phyloP scores from a whole-genome alignment of 1,284 basidiomycete species.

The Cerioporus squamosus region DNA sequence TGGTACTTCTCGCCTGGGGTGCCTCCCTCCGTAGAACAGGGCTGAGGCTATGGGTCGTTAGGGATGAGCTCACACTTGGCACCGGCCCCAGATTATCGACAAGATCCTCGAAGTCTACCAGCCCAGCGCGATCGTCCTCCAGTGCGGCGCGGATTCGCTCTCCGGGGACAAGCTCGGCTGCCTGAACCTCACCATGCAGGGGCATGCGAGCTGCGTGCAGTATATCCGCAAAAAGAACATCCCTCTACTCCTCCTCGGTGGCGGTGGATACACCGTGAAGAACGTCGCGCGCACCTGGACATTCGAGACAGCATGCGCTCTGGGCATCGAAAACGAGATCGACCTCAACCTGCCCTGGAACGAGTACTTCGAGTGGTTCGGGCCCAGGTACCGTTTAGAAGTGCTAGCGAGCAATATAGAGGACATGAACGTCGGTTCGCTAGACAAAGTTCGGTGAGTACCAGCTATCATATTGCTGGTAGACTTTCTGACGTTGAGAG shows the following conservation, averaged over 20 bases:
- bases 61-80: conserved; percentile 17
- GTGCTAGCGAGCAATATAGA: conserved; percentile 95
- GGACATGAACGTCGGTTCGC: conserved; percentile 84
- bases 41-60: conserved; percentile 10
- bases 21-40: conserved; percentile 3
- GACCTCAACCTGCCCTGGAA: conserved; percentile 91
- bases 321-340: conserved; percentile 82
- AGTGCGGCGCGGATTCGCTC: conserved; percentile 96
- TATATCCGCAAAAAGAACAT: conserved; percentile 87
- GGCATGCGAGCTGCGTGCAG: conserved; percentile 91
- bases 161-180: conserved; percentile 96
- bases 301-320: conserved; percentile 94
- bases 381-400: conserved; percentile 92
- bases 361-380: conserved; percentile 98
- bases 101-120: conserved; percentile 92
- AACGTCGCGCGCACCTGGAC: conserved; percentile 97
- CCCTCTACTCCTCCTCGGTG: conserved; percentile 91
- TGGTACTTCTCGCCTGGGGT: conserved; percentile 34
- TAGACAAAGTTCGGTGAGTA: conserved; percentile 81
- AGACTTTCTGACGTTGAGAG: neutral
- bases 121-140: conserved; percentile 90
- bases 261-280: conserved; percentile 96
- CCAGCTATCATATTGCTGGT: neutral
- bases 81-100: conserved; percentile 67
- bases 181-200: conserved; percentile 95